Evolutionary conservation across 805 yeast species (phyloP).

Genomic region (Pichia sporocuriosa): DNA sequence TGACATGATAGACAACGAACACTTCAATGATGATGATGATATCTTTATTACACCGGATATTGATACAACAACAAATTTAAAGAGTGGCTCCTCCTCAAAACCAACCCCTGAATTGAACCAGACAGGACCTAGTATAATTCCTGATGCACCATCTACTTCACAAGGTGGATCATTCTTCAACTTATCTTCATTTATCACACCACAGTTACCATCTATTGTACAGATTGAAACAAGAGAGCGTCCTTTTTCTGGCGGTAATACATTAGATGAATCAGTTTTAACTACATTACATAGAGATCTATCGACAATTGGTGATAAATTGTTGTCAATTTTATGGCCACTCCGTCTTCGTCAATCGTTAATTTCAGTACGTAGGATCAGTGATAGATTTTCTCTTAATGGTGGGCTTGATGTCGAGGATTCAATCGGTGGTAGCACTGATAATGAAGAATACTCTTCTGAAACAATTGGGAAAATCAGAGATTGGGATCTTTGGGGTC

Average conservation of each 20-base stretch:
- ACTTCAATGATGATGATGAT: constrained; percentile 22
- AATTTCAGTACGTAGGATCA: constrained; percentile 22
- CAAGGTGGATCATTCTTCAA: constrained; percentile 17
- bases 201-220: constrained; percentile 20
- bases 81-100: constrained; percentile 1
- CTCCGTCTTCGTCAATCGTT: constrained; percentile 27
- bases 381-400: constrained; percentile 18
- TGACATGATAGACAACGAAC: constrained; percentile 11
- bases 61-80: constrained; percentile 6
- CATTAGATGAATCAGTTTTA: constrained; percentile 50
- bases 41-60: constrained; percentile 31
- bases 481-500: constrained; percentile 64
- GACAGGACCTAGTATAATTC: constrained; percentile 1
- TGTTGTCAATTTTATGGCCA: constrained; percentile 33
- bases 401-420: constrained; percentile 19
- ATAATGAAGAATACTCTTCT: constrained; percentile 28
- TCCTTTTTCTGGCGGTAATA: constrained; percentile 51
- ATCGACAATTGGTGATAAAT: constrained; percentile 29
- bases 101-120: not conserved
- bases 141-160: not conserved
- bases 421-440: constrained; percentile 11
- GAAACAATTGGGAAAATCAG: constrained; percentile 32
- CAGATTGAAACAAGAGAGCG: constrained; percentile 35
- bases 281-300: constrained; percentile 37
- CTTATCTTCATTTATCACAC: constrained; percentile 31